Base-by-base conservation (phyloP, 1,284 basidiomycete genomes). In the Ganoderma sinense region DNA sequence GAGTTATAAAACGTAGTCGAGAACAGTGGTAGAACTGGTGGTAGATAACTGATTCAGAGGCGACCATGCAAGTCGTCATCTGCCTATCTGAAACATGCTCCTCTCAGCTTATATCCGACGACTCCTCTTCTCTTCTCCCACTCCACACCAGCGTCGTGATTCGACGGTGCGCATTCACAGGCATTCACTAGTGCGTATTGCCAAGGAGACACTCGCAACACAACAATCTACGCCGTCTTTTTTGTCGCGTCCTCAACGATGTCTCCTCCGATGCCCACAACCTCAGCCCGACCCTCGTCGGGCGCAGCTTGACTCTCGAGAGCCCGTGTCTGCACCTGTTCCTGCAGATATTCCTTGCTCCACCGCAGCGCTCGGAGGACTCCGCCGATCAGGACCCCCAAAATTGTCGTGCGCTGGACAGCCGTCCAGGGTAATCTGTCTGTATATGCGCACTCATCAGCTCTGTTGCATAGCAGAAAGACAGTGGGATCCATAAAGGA, bases 371-470 rank as follows among this genome's bases (percentile, higher is more conserved):
- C 77, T 61, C 85, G 83, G 83, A 93, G 84, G 65, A 82, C 81
- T 11, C 80, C 79, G 60, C 91, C 93, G 67, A 88, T 83, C 68
- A 85, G 70, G 45, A 84, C 73, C 45, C 89, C 92, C 51, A 93
- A 81, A 69, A 84, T 74, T 70, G 89, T 65, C 31, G 86, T 85
- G 71, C 87, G 86, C 65, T 82, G 79, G 43, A 84, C 82, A 60
- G 83, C 81, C 74, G 83, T 85, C 84, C 85, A 84, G 26, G 87
- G 85, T 69, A 93, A 80, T 72, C 91, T 84, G 80, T 92, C 92
- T 93, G 78, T 72, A 68, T 72, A 66, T 70, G 65, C 68, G 29
- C 61, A 45, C 64, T 65, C 69, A 68, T 69, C 51, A 69, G 70
- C 62, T 33, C 62, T 4, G 29, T 10, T 18, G 23, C 55, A 45